Evolutionary conservation across 257 asterid species (phyloP).

Genomic region (Petrea volubilis): DNA sequence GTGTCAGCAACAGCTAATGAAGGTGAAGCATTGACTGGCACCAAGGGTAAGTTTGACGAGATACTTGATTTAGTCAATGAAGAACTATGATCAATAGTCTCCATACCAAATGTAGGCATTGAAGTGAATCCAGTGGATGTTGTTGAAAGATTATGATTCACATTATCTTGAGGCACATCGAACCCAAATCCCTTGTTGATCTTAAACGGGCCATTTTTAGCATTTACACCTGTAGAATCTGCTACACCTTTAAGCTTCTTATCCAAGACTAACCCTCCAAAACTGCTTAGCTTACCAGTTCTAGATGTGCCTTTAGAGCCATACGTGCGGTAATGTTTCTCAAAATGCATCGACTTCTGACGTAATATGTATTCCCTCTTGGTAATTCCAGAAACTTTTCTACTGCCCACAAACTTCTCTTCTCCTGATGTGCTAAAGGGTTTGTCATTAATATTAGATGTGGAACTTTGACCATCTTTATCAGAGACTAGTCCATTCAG

Average conservation of each 20-base stretch:
- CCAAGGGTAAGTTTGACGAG: slow-evolving; percentile 37
- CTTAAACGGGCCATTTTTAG: slow-evolving; percentile 49
- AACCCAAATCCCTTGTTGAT: slow-evolving; percentile 42
- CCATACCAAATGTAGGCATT: slow-evolving; percentile 49
- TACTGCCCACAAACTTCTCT: slow-evolving; percentile 64
- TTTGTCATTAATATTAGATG: slow-evolving; percentile 41
- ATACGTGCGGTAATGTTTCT: slow-evolving; percentile 63
- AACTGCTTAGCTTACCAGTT: slow-evolving; percentile 54
- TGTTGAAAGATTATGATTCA: slow-evolving; percentile 42
- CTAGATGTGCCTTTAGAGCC: slow-evolving; percentile 66
- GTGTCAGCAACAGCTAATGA: slow-evolving; percentile 75
- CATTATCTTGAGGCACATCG: slow-evolving; percentile 45
- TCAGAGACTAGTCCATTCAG: slow-evolving; percentile 42
- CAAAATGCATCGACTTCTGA: slow-evolving; percentile 74
- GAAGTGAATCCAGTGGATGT: slow-evolving; percentile 42
- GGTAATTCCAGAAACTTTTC: slow-evolving; percentile 70
- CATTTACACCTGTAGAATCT: slow-evolving; percentile 52
- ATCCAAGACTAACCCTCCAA: slow-evolving; percentile 72
- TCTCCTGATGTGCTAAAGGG: slow-evolving; percentile 56
- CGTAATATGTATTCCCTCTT: slow-evolving; percentile 75
- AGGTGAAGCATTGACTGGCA: slow-evolving; percentile 32
- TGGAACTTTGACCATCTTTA: slow-evolving; percentile 41
- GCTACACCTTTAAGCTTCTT: slow-evolving; percentile 73
- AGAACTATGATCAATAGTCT: slow-evolving; percentile 33
- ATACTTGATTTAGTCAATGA: slow-evolving; percentile 39